Percentiles rank a stretch among this genome's conserved stretches.
Evolutionary conservation across 2,329 filamentous ascomycete species (phyloP).

Genomic region (Pseudogymnoascus sp.): DNA sequence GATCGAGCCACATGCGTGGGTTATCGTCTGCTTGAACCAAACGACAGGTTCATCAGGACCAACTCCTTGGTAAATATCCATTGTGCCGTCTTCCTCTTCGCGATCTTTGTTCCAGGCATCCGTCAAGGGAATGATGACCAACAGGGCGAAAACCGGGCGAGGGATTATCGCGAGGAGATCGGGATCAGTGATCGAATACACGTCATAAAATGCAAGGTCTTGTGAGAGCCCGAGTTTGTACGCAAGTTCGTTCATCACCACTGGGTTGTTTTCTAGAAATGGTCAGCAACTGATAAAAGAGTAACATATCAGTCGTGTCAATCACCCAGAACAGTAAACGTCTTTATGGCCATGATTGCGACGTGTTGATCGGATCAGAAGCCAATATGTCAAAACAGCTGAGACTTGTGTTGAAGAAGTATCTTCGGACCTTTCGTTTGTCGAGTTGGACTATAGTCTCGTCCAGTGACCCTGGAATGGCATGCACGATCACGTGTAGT

Average conservation of each 20-base stretch:
- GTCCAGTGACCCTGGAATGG: background rate
- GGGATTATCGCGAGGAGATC: conserved; percentile 81
- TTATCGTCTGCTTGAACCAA: conserved; percentile 94
- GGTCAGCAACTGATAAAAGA: conserved; percentile 28
- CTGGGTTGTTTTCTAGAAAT: conserved; percentile 55
- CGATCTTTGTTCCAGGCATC: conserved; percentile 72
- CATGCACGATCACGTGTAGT: background rate
- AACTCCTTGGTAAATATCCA: conserved; percentile 56
- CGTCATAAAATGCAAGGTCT: conserved; percentile 76
- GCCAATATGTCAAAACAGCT: background rate
- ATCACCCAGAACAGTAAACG: background rate
- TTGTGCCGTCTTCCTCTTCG: conserved; percentile 60
- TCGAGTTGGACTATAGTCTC: background rate
- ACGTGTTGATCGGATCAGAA: background rate
- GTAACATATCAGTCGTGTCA: background rate
- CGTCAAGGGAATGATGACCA: conserved; percentile 86
- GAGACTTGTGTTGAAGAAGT: background rate
- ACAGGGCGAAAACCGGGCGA: conserved; percentile 77
- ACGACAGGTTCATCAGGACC: conserved; percentile 69
- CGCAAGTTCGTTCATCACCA: conserved; percentile 77
- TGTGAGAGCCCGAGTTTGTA: conserved; percentile 76
- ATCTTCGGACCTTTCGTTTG: background rate
- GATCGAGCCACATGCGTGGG: conserved; percentile 88
- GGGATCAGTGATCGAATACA: conserved; percentile 82
- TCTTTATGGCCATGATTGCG: background rate